A percentile compares a stretch with the other conserved stretches of the same genome.
Conservation (phyloP, 2,329 filamentous ascomycete genomes). For the Leptosphaerulina australis region DNA sequence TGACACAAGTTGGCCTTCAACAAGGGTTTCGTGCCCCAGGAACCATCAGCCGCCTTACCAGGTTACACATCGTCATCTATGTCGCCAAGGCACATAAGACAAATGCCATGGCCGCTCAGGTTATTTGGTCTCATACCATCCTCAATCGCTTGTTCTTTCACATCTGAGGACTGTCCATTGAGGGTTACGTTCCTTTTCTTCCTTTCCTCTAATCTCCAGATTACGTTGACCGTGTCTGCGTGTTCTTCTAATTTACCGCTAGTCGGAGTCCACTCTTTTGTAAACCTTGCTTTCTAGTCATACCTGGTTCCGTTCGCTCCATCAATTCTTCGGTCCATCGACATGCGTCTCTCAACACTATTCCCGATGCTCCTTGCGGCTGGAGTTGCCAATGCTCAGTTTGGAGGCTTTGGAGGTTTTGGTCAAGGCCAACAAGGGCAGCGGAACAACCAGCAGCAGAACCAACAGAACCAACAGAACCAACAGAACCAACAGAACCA, state of each 20-base stretch:
- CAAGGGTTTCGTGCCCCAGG: constrained; percentile 49
- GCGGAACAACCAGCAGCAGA: constrained; percentile 6
- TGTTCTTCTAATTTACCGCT: constrained; percentile 47
- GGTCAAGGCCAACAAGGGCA: constrained; percentile 11
- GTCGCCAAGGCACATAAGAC: constrained; percentile 48
- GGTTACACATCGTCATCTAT: constrained; percentile 27
- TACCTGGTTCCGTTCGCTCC: constrained; percentile 7
- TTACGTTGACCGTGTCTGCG: constrained; percentile 52
- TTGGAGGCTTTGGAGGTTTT: constrained; percentile 21
- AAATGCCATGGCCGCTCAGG: constrained; percentile 34
- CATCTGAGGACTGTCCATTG: constrained; percentile 39
- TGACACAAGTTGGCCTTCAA: constrained; percentile 51
- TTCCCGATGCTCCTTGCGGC: constrained; percentile 44
- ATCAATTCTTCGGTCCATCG: constrained; percentile 17
- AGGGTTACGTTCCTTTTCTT: constrained; percentile 52
- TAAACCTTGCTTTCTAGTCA: constrained; percentile 28
- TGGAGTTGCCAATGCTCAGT: constrained; percentile 44
- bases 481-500: constrained; percentile 21
- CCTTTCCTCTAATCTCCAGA: constrained; percentile 47
- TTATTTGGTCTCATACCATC: constrained; percentile 40
- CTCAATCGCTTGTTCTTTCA: constrained; percentile 40
- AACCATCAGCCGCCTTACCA: constrained; percentile 38
- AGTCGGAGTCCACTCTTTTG: constrained; percentile 49
- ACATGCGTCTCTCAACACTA: constrained; percentile 46
- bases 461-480: constrained; percentile 3